These are phyloP conservation scores for Diaporthe caulivora DNA, from an alignment of 2,329 filamentous ascomycete genomes.

Conservation along the genomic window DNA sequence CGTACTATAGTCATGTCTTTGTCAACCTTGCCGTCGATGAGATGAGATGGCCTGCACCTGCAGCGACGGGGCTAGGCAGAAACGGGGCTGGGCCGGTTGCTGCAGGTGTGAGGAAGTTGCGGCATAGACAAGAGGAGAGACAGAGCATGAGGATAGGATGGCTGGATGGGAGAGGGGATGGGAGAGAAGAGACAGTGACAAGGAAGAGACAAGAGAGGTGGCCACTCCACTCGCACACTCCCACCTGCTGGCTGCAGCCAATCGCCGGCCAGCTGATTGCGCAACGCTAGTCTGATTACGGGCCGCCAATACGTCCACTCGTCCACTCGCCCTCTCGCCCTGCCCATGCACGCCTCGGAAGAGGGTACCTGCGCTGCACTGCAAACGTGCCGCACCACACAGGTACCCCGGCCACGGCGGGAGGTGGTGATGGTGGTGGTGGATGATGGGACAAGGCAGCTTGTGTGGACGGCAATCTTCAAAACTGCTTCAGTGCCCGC, in stretches of 20 bases:
- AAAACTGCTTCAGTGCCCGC: conserved; percentile 51
- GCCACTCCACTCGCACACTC: conserved; percentile 19
- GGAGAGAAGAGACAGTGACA: not conserved
- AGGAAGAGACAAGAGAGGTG: not conserved
- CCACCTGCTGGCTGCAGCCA: conserved; percentile 1
- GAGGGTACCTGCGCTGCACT: conserved; percentile 19
- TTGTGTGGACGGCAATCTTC: conserved; percentile 43
- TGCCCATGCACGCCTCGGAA: conserved; percentile 11
- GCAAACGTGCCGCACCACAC: not conserved
- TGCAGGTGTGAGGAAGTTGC: conserved; percentile 20
- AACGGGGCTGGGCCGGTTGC: conserved; percentile 37
- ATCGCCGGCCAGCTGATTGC: conserved; percentile 28
- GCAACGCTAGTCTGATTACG: conserved; percentile 28
- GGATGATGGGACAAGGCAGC: not conserved
- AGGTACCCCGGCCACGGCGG: conserved; percentile 1
- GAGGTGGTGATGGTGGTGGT: no score
- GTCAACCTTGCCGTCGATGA: conserved; percentile 31
- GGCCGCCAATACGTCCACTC: conserved; percentile 25
- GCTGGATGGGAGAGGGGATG: conserved; percentile 3
- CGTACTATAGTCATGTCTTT: conserved; percentile 10
- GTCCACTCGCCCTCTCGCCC: no score
- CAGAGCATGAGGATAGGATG: no score
- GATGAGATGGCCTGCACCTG: conserved; percentile 33
- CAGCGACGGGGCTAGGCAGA: conserved; percentile 38
- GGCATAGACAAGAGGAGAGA: no score